Conservation (phyloP, 78 protist genomes). For the Parvularia atlantis region DNA sequence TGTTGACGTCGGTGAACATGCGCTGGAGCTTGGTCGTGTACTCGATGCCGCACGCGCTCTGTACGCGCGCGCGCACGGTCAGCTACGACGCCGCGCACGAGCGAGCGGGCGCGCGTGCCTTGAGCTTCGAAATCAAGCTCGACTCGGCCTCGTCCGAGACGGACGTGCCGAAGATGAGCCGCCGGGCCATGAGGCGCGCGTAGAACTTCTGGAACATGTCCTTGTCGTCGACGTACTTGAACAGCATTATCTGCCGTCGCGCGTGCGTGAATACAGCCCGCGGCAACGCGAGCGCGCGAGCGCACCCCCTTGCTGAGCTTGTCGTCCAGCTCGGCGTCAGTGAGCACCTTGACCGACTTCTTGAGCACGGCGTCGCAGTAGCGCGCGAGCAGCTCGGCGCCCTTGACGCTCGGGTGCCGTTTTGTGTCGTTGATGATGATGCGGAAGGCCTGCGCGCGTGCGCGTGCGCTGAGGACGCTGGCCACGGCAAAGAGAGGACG, state of each 20-base stretch:
- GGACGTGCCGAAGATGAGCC: slow-evolving; percentile 54
- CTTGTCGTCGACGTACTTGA: slow-evolving; percentile 67
- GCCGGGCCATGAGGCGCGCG: slow-evolving; percentile 40
- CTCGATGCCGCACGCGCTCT: slow-evolving; percentile 58
- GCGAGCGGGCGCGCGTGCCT: too few relatives aligned
- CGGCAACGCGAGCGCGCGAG: too few relatives aligned
- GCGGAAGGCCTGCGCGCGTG: too few relatives aligned
- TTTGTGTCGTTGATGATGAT: too few relatives aligned
- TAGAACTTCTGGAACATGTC: slow-evolving; percentile 72
- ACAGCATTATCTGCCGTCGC: slow-evolving; percentile 56
- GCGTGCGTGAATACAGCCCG: too few relatives aligned
- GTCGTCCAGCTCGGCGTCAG: slow-evolving; percentile 58
- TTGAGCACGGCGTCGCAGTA: slow-evolving; percentile 62
- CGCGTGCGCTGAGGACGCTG: too few relatives aligned
- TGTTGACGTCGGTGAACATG: slow-evolving; percentile 59
- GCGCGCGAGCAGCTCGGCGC: slow-evolving; percentile 65
- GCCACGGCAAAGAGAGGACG: too few relatives aligned
- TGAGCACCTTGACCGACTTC: slow-evolving; percentile 23
- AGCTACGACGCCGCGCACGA: neutral
- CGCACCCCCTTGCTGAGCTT: too few relatives aligned
- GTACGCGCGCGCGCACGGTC: too few relatives aligned
- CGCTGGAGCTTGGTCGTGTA: slow-evolving; percentile 50
- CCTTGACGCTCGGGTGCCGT: too few relatives aligned
- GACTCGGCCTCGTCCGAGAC: slow-evolving; percentile 56
- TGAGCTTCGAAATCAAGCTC: slow-evolving; percentile 35